Conservation (phyloP, 768 basidiomycete genomes). For the Cystobasidium onofrii region DNA sequence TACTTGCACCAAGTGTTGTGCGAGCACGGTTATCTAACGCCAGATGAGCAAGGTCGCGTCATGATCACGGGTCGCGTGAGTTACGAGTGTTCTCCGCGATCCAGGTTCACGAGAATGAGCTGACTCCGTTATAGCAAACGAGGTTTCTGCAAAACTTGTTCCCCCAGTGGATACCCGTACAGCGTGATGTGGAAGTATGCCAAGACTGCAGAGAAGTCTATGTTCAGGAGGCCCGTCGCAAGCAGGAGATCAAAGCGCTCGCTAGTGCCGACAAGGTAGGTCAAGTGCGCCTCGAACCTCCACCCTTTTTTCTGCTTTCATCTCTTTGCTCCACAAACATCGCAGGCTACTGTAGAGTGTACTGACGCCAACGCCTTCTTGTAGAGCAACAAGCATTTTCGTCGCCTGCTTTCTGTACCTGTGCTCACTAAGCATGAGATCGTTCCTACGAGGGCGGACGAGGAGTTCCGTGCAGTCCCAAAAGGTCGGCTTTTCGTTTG, state of each 20-base stretch:
- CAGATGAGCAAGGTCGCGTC: background rate
- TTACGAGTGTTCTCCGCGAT: too few relatives aligned
- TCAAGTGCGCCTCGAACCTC: too few relatives aligned
- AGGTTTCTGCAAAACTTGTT: background rate
- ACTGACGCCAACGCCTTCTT: background rate
- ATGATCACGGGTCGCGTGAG: conserved; percentile 6
- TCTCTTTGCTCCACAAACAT: too few relatives aligned
- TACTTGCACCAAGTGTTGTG: background rate
- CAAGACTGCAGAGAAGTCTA: background rate
- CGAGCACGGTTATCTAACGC: background rate
- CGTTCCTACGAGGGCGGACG: background rate
- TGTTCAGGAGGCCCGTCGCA: background rate
- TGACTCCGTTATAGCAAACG: too few relatives aligned
- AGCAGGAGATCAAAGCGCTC: background rate
- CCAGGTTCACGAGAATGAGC: too few relatives aligned
- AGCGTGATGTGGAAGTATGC: background rate
- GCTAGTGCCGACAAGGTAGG: conserved; percentile 13
- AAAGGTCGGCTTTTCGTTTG: background rate
- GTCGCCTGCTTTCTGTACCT: background rate
- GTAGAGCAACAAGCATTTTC: conserved; percentile 4
- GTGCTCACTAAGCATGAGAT: background rate
- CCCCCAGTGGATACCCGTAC: background rate
- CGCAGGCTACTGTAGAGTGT: too few relatives aligned
- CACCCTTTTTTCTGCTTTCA: too few relatives aligned
- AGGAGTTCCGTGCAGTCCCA: background rate